Percentiles rank a stretch among this genome's conserved stretches.
Conservation (phyloP, 345 rosid genomes). For the Brassica juncea region DNA sequence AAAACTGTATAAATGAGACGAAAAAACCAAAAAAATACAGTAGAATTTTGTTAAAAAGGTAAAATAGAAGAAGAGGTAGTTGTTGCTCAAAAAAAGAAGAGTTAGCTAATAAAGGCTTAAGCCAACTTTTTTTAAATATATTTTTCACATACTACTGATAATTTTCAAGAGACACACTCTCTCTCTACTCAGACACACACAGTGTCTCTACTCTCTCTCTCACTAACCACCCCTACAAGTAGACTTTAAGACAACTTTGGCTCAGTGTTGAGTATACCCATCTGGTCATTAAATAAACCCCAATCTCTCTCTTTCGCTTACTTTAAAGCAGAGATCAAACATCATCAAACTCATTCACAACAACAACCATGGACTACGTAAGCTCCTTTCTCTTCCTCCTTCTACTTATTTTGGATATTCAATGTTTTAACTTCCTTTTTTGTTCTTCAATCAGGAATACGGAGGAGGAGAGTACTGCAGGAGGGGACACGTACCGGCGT, state of each 20-base stretch:
- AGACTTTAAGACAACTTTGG: constrained; percentile 32
- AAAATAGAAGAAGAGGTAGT: neutral
- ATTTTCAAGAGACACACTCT: neutral
- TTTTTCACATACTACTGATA: constrained; percentile 21
- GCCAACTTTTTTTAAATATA: neutral
- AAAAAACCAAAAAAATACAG: constrained; percentile 1
- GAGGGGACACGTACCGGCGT: constrained; percentile 84
- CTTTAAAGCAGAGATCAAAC: constrained; percentile 24
- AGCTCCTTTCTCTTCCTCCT: constrained; percentile 10
- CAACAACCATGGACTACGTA: constrained; percentile 39
- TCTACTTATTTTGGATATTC: neutral
- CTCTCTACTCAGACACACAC: constrained; percentile 11
- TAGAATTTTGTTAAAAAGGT: constrained; percentile 16
- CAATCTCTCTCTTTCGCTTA: constrained; percentile 1
- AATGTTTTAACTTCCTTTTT: neutral
- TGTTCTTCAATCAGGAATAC: constrained; percentile 28
- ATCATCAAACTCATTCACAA: constrained; percentile 12
- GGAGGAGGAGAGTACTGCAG: constrained; percentile 46
- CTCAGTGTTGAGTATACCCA: constrained; percentile 21
- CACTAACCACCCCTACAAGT: constrained; percentile 26
- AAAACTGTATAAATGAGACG: neutral
- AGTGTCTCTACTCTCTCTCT: constrained; percentile 21
- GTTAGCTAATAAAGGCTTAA: neutral
- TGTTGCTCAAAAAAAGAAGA: constrained; percentile 5
- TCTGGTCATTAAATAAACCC: constrained; percentile 9